Percentiles rank a stretch among this genome's conserved stretches.
These are phyloP conservation scores for Calocybe cyanea DNA, from an alignment of 768 basidiomycete genomes.

Conservation along the genomic window DNA sequence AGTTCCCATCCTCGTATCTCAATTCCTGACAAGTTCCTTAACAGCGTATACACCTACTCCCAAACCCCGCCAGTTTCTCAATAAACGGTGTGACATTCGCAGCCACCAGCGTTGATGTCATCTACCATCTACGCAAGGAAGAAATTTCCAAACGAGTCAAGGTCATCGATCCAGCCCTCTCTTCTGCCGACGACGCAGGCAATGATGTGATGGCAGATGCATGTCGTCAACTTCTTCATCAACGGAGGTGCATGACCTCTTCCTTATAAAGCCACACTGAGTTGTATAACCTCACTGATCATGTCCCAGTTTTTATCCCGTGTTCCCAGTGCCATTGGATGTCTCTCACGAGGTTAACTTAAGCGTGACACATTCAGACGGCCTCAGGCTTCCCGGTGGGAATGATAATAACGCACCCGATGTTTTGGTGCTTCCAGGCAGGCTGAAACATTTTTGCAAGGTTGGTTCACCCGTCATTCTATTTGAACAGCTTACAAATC, in stretches of 20 bases:
- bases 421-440: slow-evolving; percentile 83
- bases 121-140: slow-evolving; percentile 87
- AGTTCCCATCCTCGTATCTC: background rate
- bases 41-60: slow-evolving; percentile 74
- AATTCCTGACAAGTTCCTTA: background rate
- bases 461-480: slow-evolving; percentile 32
- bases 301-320: slow-evolving; percentile 81
- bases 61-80: slow-evolving; percentile 85
- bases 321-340: slow-evolving; percentile 83
- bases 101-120: slow-evolving; percentile 76
- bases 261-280: no score
- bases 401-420: slow-evolving; percentile 61
- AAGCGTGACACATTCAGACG: slow-evolving; percentile 74
- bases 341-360: slow-evolving; percentile 81
- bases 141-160: slow-evolving; percentile 68
- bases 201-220: slow-evolving; percentile 77
- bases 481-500: background rate
- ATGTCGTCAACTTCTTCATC: slow-evolving; percentile 78
- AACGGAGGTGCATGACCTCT: slow-evolving; percentile 61
- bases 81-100: slow-evolving; percentile 82
- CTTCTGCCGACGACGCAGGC: slow-evolving; percentile 38
- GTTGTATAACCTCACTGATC: background rate
- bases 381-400: slow-evolving; percentile 33
- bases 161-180: slow-evolving; percentile 49
- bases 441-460: slow-evolving; percentile 87